phyloP scores from a whole-genome alignment of 805 yeast species.

The Suhomyces pyralidae region DNA sequence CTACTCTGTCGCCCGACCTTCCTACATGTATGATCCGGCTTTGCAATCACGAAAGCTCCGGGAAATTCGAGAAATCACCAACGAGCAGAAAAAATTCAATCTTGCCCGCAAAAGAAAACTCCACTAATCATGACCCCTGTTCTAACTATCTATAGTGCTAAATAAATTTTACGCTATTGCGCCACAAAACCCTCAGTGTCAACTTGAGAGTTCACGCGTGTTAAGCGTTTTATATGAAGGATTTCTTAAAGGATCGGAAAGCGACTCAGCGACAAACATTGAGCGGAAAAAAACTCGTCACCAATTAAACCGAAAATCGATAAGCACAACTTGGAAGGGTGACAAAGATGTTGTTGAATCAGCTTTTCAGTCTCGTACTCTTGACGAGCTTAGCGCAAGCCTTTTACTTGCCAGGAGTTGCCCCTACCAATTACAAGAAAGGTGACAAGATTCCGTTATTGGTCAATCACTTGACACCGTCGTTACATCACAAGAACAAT shows the following conservation, averaged over 20 bases:
- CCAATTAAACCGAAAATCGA: neutral
- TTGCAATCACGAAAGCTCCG: conserved; percentile 46
- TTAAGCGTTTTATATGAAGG: neutral
- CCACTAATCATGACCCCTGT: neutral
- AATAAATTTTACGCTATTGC: neutral
- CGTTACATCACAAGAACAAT: conserved; percentile 40
- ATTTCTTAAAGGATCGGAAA: conserved; percentile 3
- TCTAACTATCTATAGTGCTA: neutral
- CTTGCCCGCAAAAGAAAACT: neutral
- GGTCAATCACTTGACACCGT: conserved; percentile 90
- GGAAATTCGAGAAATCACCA: conserved; percentile 46
- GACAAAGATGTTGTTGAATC: neutral
- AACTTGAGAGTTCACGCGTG: neutral
- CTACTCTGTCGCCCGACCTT: conserved; percentile 49
- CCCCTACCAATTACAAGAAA: conserved; percentile 81
- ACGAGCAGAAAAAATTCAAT: conserved; percentile 12
- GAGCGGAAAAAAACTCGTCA: neutral
- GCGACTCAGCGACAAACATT: neutral
- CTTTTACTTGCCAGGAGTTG: conserved; percentile 93
- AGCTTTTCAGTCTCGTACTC: conserved; percentile 15
- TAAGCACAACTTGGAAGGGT: neutral
- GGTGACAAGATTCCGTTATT: conserved; percentile 73
- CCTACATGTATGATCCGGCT: conserved; percentile 46
- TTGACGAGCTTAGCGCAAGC: conserved; percentile 36
- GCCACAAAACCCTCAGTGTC: neutral